Conservation (phyloP, 2,329 filamentous ascomycete species). For the Beauveria sp. region DNA sequence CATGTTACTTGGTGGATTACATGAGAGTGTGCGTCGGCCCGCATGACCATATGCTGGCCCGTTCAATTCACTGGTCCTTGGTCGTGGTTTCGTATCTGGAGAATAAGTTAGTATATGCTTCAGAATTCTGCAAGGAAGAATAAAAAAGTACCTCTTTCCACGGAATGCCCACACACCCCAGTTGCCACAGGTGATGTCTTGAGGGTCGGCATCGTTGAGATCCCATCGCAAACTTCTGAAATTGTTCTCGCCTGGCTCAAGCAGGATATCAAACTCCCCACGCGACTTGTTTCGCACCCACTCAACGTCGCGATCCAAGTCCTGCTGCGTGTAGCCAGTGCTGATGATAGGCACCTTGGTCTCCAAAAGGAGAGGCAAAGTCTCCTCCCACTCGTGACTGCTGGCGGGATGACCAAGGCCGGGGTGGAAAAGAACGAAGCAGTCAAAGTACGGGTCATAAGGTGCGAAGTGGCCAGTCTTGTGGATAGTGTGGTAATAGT, state of each 20-base stretch:
- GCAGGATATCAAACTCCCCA: conserved; percentile 85
- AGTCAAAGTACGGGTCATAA: conserved; percentile 97
- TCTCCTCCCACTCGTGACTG: conserved; percentile 89
- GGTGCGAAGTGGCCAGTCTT: conserved; percentile 84
- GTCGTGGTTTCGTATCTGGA: conserved; percentile 55
- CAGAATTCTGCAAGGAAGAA: not conserved
- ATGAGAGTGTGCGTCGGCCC: not conserved
- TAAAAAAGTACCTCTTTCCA: conserved; percentile 72
- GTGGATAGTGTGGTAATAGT: conserved; percentile 97
- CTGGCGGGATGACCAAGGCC: conserved; percentile 90
- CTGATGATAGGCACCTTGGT: conserved; percentile 93
- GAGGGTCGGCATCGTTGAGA: conserved; percentile 87
- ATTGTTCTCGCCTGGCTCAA: conserved; percentile 87
- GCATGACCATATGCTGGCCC: not conserved
- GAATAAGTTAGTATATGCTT: conserved; percentile 24
- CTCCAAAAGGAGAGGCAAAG: conserved; percentile 80
- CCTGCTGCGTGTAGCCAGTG: conserved; percentile 92
- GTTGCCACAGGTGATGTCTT: conserved; percentile 91
- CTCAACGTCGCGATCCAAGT: conserved; percentile 86
- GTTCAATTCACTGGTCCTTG: conserved; percentile 31
- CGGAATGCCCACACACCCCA: conserved; percentile 97
- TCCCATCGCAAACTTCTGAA: conserved; percentile 97
- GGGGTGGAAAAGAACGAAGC: conserved; percentile 94
- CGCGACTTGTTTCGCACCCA: conserved; percentile 81
- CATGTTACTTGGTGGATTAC: conserved; percentile 9